Conservation (phyloP, 148 eudicot genomes). For the Fagopyrum tataricum region DNA sequence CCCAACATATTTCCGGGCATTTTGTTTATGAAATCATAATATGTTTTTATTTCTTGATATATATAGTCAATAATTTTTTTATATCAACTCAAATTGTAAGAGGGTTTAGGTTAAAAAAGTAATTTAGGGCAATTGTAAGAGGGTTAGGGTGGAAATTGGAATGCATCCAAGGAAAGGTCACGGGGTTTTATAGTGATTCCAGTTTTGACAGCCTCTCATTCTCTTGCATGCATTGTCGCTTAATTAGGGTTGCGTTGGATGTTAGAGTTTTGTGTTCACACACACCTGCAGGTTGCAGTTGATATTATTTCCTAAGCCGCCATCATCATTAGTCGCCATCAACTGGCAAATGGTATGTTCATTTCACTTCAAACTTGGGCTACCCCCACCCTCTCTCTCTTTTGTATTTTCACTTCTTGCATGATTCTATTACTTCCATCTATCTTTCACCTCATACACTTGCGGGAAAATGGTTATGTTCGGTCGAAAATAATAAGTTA, state of each 20-base stretch:
- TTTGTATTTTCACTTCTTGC: neutral
- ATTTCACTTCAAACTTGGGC: constrained; percentile 4
- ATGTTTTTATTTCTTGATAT: too few species aligned
- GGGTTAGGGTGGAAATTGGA: constrained; percentile 29
- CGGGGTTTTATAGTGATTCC: constrained; percentile 46
- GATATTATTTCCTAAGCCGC: neutral
- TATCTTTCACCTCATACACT: neutral
- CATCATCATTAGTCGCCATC: neutral
- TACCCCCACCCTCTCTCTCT: neutral
- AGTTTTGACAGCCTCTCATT: neutral
- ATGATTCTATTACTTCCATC: neutral
- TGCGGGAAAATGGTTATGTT: neutral
- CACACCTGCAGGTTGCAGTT: neutral
- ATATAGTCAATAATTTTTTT: too few species aligned
- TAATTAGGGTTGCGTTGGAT: neutral
- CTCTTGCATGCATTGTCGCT: constrained; percentile 1
- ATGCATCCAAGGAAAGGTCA: constrained; percentile 81
- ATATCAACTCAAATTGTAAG: too few species aligned
- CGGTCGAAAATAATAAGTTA: too few species aligned
- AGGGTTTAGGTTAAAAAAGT: neutral
- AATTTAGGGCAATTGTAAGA: neutral
- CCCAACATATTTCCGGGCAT: too few species aligned
- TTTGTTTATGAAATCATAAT: too few species aligned
- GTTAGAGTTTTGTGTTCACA: neutral
- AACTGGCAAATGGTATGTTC: neutral